Percentiles rank a stretch among this genome's conserved stretches.
phyloP scores from a whole-genome alignment of 2,329 filamentous ascomycete species.

The Aspergillus bombycis region DNA sequence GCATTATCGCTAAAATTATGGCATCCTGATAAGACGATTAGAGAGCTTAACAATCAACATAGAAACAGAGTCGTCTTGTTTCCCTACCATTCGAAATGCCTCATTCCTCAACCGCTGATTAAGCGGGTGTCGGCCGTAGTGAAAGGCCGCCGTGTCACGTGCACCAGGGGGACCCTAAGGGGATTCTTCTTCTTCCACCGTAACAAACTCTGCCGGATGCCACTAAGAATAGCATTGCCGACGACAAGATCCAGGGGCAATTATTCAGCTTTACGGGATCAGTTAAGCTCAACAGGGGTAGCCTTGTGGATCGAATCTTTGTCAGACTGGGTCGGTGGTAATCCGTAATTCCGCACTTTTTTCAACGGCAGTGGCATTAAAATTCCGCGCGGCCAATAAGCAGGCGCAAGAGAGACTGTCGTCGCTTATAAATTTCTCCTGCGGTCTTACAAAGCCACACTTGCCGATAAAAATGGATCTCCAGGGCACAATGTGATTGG shows the following conservation, averaged over 20 bases:
- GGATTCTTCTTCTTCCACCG: no score
- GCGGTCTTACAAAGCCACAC: not conserved
- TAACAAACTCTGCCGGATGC: no score
- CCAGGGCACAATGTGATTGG: not conserved
- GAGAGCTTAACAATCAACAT: no score
- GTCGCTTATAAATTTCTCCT: not conserved
- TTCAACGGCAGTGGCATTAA: not conserved
- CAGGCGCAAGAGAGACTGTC: not conserved
- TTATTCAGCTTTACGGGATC: not conserved
- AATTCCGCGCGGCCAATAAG: not conserved
- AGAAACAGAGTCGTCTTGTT: no score
- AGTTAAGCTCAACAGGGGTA: no score
- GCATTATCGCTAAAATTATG: no score
- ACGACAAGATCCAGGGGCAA: not conserved
- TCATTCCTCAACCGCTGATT: not conserved
- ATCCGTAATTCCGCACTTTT: constrained; percentile 2
- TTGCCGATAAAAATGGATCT: not conserved
- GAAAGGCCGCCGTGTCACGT: not conserved
- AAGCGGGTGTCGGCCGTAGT: not conserved
- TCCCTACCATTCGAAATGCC: no score
- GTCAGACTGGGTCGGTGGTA: not conserved
- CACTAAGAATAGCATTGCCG: no score
- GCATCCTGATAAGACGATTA: no score
- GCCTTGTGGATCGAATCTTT: not conserved
- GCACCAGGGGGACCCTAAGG: not conserved